Conservation (phyloP, 345 rosid genomes). For the Citropsis articulata region DNA sequence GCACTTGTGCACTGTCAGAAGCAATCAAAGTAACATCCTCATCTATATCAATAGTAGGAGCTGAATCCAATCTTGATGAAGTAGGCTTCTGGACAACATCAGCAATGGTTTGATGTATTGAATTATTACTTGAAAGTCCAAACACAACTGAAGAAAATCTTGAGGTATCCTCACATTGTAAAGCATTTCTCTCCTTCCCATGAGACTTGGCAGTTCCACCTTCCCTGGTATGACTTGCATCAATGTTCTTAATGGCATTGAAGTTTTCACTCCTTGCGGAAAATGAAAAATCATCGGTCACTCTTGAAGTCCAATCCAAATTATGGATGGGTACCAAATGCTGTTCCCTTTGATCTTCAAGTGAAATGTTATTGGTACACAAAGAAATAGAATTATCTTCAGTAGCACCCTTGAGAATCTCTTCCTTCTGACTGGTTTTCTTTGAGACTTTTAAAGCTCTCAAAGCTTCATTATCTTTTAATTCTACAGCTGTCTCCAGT, state of each 20-base stretch:
- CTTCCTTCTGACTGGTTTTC: slow-evolving; percentile 20
- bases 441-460: slow-evolving; percentile 56
- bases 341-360: slow-evolving; percentile 23
- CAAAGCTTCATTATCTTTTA: slow-evolving; percentile 60
- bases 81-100: slow-evolving; percentile 15
- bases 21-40: slow-evolving; percentile 31
- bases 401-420: slow-evolving; percentile 4
- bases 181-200: slow-evolving; percentile 11
- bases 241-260: slow-evolving; percentile 4
- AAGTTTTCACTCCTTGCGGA: slow-evolving; percentile 8
- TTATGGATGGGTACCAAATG: slow-evolving; percentile 18
- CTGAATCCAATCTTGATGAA: slow-evolving; percentile 12
- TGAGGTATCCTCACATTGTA: slow-evolving; percentile 18
- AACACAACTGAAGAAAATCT: slow-evolving; percentile 19
- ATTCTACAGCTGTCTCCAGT: slow-evolving; percentile 56
- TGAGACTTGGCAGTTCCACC: not conserved
- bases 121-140: slow-evolving; percentile 23
- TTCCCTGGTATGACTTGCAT: slow-evolving; percentile 13
- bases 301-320: slow-evolving; percentile 29
- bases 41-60: slow-evolving; percentile 17
- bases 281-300: slow-evolving; percentile 20
- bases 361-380: slow-evolving; percentile 13
- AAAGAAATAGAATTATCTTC: slow-evolving; percentile 21
- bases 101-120: slow-evolving; percentile 16
- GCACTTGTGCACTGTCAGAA: slow-evolving; percentile 20